A percentile compares a stretch with the other conserved stretches of the same genome.
phyloP scores from a whole-genome alignment of 768 basidiomycete genomes.

The Hericium rajendrae region DNA sequence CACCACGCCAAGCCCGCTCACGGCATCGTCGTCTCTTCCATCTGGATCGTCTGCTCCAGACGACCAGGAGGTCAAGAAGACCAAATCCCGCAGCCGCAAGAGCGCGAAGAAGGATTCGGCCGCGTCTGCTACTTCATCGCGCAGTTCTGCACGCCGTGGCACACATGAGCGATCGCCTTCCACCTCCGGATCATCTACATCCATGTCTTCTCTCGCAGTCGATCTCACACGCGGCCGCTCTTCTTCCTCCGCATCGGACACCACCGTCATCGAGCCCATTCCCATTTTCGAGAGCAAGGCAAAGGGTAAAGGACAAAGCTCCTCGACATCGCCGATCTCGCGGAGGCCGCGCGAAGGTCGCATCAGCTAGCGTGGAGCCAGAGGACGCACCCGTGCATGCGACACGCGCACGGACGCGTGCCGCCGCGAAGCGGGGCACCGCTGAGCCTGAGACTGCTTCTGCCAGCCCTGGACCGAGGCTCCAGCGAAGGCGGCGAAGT shows the following conservation, averaged over 20 bases:
- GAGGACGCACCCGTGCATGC: background rate
- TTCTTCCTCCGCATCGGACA: constrained; percentile 11
- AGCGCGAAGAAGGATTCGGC: background rate
- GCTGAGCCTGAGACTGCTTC: background rate
- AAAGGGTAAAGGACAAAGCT: constrained; percentile 12
- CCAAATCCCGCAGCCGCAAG: constrained; percentile 5
- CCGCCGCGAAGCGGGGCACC: background rate
- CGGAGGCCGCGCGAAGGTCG: background rate
- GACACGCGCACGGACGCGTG: background rate
- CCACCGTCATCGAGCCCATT: constrained; percentile 4
- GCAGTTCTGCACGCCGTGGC: constrained; percentile 5
- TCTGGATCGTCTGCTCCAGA: constrained; percentile 2
- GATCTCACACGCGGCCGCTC: constrained; percentile 10
- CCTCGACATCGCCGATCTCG: background rate
- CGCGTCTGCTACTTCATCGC: background rate
- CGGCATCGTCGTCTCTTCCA: constrained; percentile 6
- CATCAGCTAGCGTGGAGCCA: background rate
- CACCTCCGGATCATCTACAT: constrained; percentile 11
- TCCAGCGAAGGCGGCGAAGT: background rate
- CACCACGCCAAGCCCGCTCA: constrained; percentile 11
- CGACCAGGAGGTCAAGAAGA: background rate
- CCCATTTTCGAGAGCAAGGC: background rate
- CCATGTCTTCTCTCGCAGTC: constrained; percentile 6
- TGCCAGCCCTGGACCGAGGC: background rate
- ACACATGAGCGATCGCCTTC: constrained; percentile 6